These are phyloP conservation scores for Aspergillus transmontanensis DNA, from an alignment of 2,329 filamentous ascomycete genomes.

Conservation along the genomic window DNA sequence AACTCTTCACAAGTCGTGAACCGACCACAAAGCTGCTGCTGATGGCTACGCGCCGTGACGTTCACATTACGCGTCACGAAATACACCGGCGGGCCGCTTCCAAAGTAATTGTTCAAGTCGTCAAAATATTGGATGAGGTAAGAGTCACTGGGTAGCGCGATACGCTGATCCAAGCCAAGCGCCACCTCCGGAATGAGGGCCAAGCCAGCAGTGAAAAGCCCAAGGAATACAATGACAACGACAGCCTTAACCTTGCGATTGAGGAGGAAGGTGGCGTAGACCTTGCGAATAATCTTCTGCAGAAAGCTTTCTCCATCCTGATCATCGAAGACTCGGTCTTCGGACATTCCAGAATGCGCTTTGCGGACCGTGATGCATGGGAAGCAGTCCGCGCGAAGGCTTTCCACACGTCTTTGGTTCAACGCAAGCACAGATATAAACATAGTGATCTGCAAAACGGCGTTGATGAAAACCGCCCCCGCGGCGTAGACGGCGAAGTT, in stretches of 20 bases:
- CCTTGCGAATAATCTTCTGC: slow-evolving; percentile 85
- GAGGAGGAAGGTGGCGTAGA: slow-evolving; percentile 81
- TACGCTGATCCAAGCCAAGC: slow-evolving; percentile 89
- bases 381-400: slow-evolving; percentile 85
- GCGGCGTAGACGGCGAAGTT: slow-evolving; percentile 98
- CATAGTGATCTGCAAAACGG: slow-evolving; percentile 94
- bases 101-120: slow-evolving; percentile 90
- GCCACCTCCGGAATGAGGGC: slow-evolving; percentile 82
- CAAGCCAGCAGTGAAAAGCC: slow-evolving; percentile 80
- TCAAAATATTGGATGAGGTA: slow-evolving; percentile 97
- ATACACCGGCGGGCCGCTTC: slow-evolving; percentile 90
- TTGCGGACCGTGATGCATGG: slow-evolving; percentile 83
- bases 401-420: slow-evolving; percentile 89
- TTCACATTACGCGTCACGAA: slow-evolving; percentile 87
- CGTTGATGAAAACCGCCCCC: slow-evolving; percentile 95
- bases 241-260: slow-evolving; percentile 76
- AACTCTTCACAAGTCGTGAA: slow-evolving; percentile 85
- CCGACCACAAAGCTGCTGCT: slow-evolving; percentile 85
- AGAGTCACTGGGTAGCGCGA: slow-evolving; percentile 89
- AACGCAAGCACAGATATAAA: slow-evolving; percentile 89
- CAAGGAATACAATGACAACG: slow-evolving; percentile 80
- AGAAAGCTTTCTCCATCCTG: slow-evolving; percentile 77
- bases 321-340: slow-evolving; percentile 69
- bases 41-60: slow-evolving; percentile 71
- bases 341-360: slow-evolving; percentile 66